Evolutionary conservation across 768 basidiomycete species (phyloP).

Genomic region (Suillus placidus): DNA sequence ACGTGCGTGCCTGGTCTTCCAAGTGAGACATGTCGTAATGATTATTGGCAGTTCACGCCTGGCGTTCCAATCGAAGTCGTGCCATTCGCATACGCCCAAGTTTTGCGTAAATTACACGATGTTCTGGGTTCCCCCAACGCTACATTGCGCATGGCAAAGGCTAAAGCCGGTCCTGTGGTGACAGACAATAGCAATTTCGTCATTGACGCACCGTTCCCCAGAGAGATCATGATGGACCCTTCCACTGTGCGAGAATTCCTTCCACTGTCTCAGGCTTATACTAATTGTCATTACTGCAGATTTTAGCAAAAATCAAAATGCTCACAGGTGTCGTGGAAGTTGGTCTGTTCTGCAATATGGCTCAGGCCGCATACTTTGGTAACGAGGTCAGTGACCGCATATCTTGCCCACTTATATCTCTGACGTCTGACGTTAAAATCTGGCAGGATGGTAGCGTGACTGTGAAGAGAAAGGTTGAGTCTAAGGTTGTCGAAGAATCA

Average conservation of each 20-base stretch:
- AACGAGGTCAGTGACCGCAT: conserved; percentile 56
- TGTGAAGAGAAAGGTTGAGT: conserved; percentile 44
- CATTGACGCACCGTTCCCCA: conserved; percentile 91
- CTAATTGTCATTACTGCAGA: conserved; percentile 42
- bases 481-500: conserved; percentile 25
- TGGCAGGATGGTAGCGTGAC: conserved; percentile 71
- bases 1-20: conserved; percentile 51
- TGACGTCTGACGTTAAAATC: conserved; percentile 1
- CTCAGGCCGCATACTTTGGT: conserved; percentile 95
- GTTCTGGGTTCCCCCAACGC: conserved; percentile 68
- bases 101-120: conserved; percentile 70
- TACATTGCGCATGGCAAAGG: conserved; percentile 88
- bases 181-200: conserved; percentile 97
- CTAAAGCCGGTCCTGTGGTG: conserved; percentile 94
- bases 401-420: not conserved
- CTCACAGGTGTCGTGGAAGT: conserved; percentile 99
- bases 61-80: conserved; percentile 97
- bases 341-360: conserved; percentile 93
- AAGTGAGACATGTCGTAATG: conserved; percentile 1
- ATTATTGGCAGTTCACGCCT: conserved; percentile 61
- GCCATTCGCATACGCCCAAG: conserved; percentile 92
- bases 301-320: conserved; percentile 84
- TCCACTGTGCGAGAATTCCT: conserved; percentile 46
- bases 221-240: conserved; percentile 68
- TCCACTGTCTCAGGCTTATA: not conserved